Evolutionary conservation across 1,139 yeast genomes (phyloP).

Genomic region (Candida anutae): DNA sequence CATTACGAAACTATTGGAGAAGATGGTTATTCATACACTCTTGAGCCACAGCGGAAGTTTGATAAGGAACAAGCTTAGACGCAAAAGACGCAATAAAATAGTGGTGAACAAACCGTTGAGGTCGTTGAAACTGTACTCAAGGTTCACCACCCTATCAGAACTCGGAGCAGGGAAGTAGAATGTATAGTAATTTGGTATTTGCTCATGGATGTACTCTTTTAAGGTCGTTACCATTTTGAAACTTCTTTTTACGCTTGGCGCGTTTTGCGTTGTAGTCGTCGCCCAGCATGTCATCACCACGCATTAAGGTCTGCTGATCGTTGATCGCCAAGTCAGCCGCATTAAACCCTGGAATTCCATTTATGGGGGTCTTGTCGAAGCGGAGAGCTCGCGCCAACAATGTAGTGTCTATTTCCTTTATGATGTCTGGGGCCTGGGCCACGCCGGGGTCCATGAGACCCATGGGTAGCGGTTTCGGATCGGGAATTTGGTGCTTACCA

Average conservation of each 20-base stretch:
- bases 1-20: slow-evolving; percentile 44
- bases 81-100: slow-evolving; percentile 10
- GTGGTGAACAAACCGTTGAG: slow-evolving; percentile 12
- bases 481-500: slow-evolving; percentile 66
- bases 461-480: slow-evolving; percentile 46
- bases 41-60: slow-evolving; percentile 54
- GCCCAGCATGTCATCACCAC: slow-evolving; percentile 34
- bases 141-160: slow-evolving; percentile 16
- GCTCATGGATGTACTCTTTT: slow-evolving; percentile 33
- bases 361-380: slow-evolving; percentile 60
- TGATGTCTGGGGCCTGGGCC: slow-evolving; percentile 31
- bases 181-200: too few relatives aligned
- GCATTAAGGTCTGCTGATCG: slow-evolving; percentile 38
- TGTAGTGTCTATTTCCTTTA: slow-evolving; percentile 43
- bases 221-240: slow-evolving; percentile 22
- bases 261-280: slow-evolving; percentile 27
- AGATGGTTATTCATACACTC: slow-evolving; percentile 42
- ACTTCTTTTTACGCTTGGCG: slow-evolving; percentile 27
- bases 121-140: slow-evolving; percentile 22
- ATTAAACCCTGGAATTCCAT: slow-evolving; percentile 78
- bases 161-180: too few relatives aligned
- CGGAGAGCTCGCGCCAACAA: slow-evolving; percentile 46
- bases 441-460: slow-evolving; percentile 43
- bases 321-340: slow-evolving; percentile 59
- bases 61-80: slow-evolving; percentile 44